Conservation (phyloP, 768 basidiomycete genomes). For the Pleurotus giganteus region DNA sequence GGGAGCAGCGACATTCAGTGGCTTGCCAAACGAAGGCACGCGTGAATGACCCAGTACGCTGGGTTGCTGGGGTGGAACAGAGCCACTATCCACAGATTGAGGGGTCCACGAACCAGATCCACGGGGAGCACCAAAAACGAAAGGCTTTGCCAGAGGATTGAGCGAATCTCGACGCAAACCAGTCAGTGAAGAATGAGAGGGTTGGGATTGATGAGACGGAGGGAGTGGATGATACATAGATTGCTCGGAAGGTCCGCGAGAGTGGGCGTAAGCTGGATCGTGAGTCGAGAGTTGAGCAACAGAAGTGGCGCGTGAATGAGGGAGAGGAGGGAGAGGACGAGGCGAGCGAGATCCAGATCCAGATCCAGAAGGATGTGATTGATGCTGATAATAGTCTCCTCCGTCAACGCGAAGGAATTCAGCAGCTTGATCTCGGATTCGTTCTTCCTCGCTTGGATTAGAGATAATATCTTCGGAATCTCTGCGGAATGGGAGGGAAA, state of each 20-base stretch:
- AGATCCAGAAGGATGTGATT: slow-evolving; percentile 43
- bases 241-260: slow-evolving; percentile 46
- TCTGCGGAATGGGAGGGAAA: slow-evolving; percentile 33
- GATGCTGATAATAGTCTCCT: slow-evolving; percentile 35
- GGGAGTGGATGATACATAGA: slow-evolving; percentile 22
- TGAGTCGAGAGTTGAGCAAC: slow-evolving; percentile 52
- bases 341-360: slow-evolving; percentile 35
- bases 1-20: slow-evolving; percentile 75
- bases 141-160: slow-evolving; percentile 83
- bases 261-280: slow-evolving; percentile 66
- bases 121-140: slow-evolving; percentile 63
- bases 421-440: slow-evolving; percentile 25
- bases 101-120: slow-evolving; percentile 29
- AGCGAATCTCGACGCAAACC: slow-evolving; percentile 38
- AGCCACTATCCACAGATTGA: slow-evolving; percentile 27
- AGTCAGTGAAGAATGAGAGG: slow-evolving; percentile 22
- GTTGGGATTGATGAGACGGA: slow-evolving; percentile 23
- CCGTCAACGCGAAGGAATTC: slow-evolving; percentile 45
- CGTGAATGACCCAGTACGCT: slow-evolving; percentile 36
- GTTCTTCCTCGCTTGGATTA: slow-evolving; percentile 82
- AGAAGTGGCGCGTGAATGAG: slow-evolving; percentile 66
- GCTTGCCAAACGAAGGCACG: slow-evolving; percentile 54
- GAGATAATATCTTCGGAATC: slow-evolving; percentile 75
- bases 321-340: slow-evolving; percentile 56
- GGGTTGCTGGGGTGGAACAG: slow-evolving; percentile 24